Base-by-base conservation (phyloP, 306 rosid species). In the Hippophae tibetana region DNA sequence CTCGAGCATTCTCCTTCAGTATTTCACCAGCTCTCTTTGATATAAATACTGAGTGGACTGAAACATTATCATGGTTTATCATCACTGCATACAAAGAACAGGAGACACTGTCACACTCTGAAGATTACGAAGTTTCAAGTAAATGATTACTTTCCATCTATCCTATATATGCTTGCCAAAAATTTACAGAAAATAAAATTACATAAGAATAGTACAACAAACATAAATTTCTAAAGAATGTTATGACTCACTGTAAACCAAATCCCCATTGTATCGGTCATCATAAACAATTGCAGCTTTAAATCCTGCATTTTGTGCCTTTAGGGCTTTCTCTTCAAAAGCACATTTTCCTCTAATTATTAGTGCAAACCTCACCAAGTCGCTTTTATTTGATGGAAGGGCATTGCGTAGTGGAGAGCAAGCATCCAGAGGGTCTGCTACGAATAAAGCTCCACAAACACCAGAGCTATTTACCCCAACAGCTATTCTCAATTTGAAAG, bases 281-380 rank as follows among this genome's bases (percentile, higher is more conserved):
- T 76, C 63, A 5, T 70, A 71, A 9, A 76, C 80, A 49, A 76
- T 70, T 1, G 63, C 73, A 10, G 70, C 73, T 9, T 8, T 42
- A 71, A 76, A 76, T 13, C 80, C 80, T 0, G 73, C 76, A 5
- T 66, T 58, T 40, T 76, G 73, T 4, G 76, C 67, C 2, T 76
- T 62, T 27, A 6, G 63, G 60, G 71, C 63, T 52, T 76, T 74
- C 7, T 69, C 72, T 13, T 64, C 58, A 27, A 74, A 74, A 56
- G 72, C 31, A 55, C 75, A 74, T 43, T 64, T 67, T 42, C 80
- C 80, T 60, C 80, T 66, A 12, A 62, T 38, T 38, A 66, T 58
- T 55, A 76, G 51, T 42, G 63, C 70, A 51, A 76, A 46, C 55
- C 61, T 57, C 31, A 44, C 23, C 47, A 31, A 11, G 27, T 43